A percentile compares a stretch with the other conserved stretches of the same genome.
Conservation (phyloP, 805 yeast species). For the Wickerhamiella kurtzmanii region DNA sequence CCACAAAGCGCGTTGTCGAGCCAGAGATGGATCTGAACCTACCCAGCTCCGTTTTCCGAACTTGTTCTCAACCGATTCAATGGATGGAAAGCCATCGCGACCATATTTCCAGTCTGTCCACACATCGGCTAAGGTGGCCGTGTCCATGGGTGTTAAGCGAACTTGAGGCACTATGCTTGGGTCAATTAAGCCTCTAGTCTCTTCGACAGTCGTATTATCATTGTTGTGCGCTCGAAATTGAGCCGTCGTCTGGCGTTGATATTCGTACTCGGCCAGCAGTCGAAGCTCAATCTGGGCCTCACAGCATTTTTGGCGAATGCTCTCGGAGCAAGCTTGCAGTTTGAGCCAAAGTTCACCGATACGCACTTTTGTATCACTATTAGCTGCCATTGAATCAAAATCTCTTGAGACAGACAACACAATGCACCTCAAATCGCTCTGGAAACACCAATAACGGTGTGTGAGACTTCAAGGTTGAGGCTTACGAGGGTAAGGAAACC, state of each 20-base stretch:
- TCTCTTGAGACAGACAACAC: too few relatives aligned
- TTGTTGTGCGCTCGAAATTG: neutral
- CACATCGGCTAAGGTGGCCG: neutral
- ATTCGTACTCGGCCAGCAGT: neutral
- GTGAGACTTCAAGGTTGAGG: too few relatives aligned
- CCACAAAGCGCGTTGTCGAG: slow-evolving; percentile 1
- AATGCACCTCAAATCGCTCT: too few relatives aligned
- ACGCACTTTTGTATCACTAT: too few relatives aligned
- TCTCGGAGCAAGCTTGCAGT: slow-evolving; percentile 1
- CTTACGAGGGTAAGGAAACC: too few relatives aligned
- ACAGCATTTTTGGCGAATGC: neutral
- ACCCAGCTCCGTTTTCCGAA: slow-evolving; percentile 4
- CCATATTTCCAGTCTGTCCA: slow-evolving; percentile 9
- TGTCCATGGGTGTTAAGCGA: neutral
- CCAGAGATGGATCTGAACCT: neutral
- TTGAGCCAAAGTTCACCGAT: neutral
- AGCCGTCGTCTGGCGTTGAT: neutral
- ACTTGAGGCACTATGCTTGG: neutral
- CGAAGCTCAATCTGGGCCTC: neutral
- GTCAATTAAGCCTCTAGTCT: neutral
- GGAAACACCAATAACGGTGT: too few relatives aligned
- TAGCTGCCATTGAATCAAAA: too few relatives aligned
- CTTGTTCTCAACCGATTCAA: slow-evolving; percentile 4
- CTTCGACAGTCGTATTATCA: neutral
- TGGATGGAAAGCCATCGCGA: slow-evolving; percentile 1